Conservation (phyloP, 2,329 filamentous ascomycete species). For the Colletotrichum sp. region DNA sequence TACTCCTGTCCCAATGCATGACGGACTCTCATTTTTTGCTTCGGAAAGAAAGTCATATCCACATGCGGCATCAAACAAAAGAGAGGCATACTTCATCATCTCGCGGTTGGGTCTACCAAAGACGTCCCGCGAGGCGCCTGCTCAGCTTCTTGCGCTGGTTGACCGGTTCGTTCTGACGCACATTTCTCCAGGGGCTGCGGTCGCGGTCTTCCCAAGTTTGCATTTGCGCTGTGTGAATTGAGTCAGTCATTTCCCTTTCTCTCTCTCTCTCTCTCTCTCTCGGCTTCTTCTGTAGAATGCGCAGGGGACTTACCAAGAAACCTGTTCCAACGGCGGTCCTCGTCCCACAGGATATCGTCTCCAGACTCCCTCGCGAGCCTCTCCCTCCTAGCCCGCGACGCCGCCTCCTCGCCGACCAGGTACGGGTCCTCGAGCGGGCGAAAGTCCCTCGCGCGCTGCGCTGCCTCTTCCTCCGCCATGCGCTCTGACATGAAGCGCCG, state of each 20-base stretch:
- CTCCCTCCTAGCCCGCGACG: constrained; percentile 59
- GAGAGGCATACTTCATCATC: neutral
- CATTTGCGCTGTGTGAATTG: constrained; percentile 50
- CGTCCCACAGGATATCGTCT: constrained; percentile 58
- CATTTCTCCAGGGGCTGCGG: constrained; percentile 46
- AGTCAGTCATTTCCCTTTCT: neutral
- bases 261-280: neutral
- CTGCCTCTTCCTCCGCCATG: constrained; percentile 39
- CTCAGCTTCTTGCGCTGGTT: constrained; percentile 40
- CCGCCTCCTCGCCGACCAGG: constrained; percentile 70
- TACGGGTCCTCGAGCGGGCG: constrained; percentile 70
- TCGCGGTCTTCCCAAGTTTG: constrained; percentile 56
- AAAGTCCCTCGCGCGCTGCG: constrained; percentile 18
- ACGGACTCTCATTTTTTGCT: neutral
- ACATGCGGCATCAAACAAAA: neutral
- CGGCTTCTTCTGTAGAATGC: neutral
- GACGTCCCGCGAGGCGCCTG: constrained; percentile 42
- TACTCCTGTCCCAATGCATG: constrained; percentile 21
- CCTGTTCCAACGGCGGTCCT: constrained; percentile 67
- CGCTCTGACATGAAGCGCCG: constrained; percentile 38
- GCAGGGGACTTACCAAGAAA: constrained; percentile 54
- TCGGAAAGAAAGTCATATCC: neutral
- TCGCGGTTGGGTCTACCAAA: constrained; percentile 10
- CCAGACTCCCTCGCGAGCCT: constrained; percentile 61
- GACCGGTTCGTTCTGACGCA: constrained; percentile 42